phyloP scores from a whole-genome alignment of 768 basidiomycete genomes.

The Candolleomyces eurysporus region DNA sequence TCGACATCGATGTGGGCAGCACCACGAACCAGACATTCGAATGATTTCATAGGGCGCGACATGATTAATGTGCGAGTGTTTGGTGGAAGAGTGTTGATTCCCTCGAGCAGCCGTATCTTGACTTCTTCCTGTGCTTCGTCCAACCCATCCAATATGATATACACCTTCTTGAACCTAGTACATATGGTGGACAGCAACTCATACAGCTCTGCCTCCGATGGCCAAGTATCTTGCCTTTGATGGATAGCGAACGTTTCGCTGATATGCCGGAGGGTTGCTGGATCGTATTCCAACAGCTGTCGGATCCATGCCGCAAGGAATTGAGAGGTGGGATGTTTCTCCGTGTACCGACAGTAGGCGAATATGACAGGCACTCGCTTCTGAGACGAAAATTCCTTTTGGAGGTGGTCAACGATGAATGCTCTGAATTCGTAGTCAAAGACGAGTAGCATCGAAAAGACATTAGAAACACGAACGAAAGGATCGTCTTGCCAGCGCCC shows the following conservation, averaged over 20 bases:
- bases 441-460: no score
- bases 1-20: background rate
- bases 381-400: background rate
- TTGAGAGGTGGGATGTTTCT: background rate
- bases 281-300: background rate
- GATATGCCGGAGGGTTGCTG: background rate
- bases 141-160: background rate
- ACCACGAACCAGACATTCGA: background rate
- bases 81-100: background rate
- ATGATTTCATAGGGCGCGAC: background rate
- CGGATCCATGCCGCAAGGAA: background rate
- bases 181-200: background rate
- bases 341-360: constrained; percentile 6
- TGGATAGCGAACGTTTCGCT: background rate
- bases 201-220: background rate
- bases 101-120: background rate
- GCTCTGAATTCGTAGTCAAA: background rate
- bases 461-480: background rate
- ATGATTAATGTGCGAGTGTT: background rate
- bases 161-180: background rate
- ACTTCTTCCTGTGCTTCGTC: background rate
- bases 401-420: background rate
- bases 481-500: constrained; percentile 1
- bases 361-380: background rate
- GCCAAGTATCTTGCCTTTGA: background rate